A percentile compares a stretch with the other conserved stretches of the same genome.
Conservation (phyloP, 345 rosid species). For the Pistacia integerrima region DNA sequence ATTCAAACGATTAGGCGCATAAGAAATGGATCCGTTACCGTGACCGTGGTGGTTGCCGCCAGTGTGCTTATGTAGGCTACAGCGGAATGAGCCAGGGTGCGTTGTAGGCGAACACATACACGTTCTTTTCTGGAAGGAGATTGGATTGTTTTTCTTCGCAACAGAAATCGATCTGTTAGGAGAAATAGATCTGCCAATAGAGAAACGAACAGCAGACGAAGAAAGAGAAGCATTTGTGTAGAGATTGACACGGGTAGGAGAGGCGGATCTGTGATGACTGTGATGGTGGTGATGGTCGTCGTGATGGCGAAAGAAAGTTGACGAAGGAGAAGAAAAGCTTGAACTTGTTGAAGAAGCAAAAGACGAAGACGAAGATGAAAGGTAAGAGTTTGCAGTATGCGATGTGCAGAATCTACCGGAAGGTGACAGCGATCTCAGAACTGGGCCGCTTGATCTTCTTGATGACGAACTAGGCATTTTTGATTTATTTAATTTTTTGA, state of each 20-base stretch:
- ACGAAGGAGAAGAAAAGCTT: constrained; percentile 45
- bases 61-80: constrained; percentile 66
- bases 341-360: constrained; percentile 68
- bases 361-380: constrained; percentile 51
- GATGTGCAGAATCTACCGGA: constrained; percentile 41
- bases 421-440: constrained; percentile 56
- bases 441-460: constrained; percentile 55
- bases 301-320: constrained; percentile 42
- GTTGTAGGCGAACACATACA: constrained; percentile 95
- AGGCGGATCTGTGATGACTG: constrained; percentile 54
- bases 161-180: constrained; percentile 57
- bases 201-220: constrained; percentile 54
- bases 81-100: constrained; percentile 86
- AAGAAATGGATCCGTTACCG: constrained; percentile 30
- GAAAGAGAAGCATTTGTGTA: constrained; percentile 37
- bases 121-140: constrained; percentile 44
- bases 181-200: constrained; percentile 62
- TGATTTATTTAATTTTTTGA: neutral
- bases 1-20: constrained; percentile 58
- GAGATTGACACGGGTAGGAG: constrained; percentile 70
- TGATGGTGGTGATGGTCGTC: constrained; percentile 23
- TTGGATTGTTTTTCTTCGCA: constrained; percentile 36
- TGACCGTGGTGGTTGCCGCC: constrained; percentile 31
- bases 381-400: constrained; percentile 7
- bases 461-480: constrained; percentile 46